Evolutionary conservation across 441 rosid species (phyloP), one percentile per base, ranked within the genome.

Genomic region (Erodium texanum): DNA sequence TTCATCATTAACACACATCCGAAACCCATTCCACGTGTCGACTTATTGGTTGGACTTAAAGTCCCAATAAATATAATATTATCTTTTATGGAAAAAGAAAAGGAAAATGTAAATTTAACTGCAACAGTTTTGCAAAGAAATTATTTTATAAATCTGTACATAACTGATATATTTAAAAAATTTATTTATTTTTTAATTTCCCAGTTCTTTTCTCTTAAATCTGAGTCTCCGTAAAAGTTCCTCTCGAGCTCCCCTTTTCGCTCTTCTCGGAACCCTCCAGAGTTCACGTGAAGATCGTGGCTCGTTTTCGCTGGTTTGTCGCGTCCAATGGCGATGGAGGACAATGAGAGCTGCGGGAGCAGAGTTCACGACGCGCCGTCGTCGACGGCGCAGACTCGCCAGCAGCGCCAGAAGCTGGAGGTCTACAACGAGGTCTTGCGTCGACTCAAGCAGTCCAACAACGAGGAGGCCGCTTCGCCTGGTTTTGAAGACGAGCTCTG

Each of bases 401-500:
- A 81, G 0, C 80, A 84, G 66, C 73, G 82, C 41, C 82, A 79
- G 76, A 87, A 85, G 77, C 68, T 69, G 2, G 83, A 81, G 64
- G 89, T 79, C 8, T 84, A 75, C 84, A 70, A 71, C 32, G 89
- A 85, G 78, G 77, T 87, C 11, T 77, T 85, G 70, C 81, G 87
- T 66, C 84, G 88, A 52, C 90, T 87, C 71, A 81, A 79, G 54
- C 78, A 80, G 32, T 80, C 87, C 9, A 68, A 56, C 52, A 69
- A 52, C 68, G 65, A 71, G 6, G 90, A 84, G 75, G 50, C 85
- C 6, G 71, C 71, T 76, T 77, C 38, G 50, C 80, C 87, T 48
- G 74, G 73, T 61, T 87, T 87, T 67, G 80, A 80, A 8, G 83
- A 85, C 41, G 85, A 85, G 16, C 88, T 87, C 48, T 87, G 87